Percentiles rank a stretch among this genome's conserved stretches.
Conservation (phyloP, 2,329 filamentous ascomycete genomes). For the Phoma sp. region DNA sequence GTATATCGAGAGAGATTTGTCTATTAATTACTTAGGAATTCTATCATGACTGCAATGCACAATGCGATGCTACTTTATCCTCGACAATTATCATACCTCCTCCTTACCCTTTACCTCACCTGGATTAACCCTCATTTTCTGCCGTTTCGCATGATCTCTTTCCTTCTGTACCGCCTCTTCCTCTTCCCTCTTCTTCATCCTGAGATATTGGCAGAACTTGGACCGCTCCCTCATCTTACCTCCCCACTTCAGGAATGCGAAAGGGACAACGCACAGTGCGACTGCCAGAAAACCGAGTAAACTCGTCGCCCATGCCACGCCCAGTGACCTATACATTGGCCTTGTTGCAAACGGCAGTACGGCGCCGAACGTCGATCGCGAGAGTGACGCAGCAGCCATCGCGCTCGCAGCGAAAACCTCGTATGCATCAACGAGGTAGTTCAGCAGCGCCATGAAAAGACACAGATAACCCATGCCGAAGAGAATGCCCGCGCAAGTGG, state of each 20-base stretch:
- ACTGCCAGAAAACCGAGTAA: constrained; percentile 59
- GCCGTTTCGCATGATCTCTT: constrained; percentile 12
- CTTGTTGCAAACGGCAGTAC: constrained; percentile 56
- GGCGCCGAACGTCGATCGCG: constrained; percentile 79
- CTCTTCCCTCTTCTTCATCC: constrained; percentile 46
- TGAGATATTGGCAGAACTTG: constrained; percentile 68
- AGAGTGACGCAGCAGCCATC: constrained; percentile 83
- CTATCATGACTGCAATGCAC: neutral
- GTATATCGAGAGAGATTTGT: neutral
- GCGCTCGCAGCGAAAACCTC: constrained; percentile 77
- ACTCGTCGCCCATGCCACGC: constrained; percentile 71
- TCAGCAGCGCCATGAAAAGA: constrained; percentile 62
- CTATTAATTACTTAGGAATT: too few species aligned
- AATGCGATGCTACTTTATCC: neutral
- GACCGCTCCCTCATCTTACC: constrained; percentile 63
- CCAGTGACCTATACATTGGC: constrained; percentile 71
- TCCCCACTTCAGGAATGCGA: constrained; percentile 65
- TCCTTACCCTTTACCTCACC: constrained; percentile 22
- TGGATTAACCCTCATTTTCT: neutral
- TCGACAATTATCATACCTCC: too few species aligned
- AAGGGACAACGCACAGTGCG: constrained; percentile 63
- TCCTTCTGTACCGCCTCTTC: constrained; percentile 30
- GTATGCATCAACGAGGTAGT: constrained; percentile 73
- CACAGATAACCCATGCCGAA: constrained; percentile 58
- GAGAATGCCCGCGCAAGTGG: constrained; percentile 50